Conservation (phyloP, 805 yeast genomes). For the fission yeast (Schizosaccharomyces pombe) region DNA sequence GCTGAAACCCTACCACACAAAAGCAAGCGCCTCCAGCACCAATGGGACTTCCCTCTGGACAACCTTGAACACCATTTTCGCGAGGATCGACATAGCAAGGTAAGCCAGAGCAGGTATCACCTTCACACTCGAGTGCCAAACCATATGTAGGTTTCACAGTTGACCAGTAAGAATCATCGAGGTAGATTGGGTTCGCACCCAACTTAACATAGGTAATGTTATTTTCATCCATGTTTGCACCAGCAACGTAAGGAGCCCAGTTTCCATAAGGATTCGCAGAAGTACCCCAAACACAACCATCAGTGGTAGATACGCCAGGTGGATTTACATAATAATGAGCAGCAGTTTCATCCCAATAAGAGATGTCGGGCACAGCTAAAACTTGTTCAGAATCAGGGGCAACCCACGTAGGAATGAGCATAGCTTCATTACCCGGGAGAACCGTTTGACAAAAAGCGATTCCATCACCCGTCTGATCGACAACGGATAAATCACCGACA, state of each 20-base stretch:
- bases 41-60: conserved; percentile 21
- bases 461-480: conserved; percentile 28
- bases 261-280: conserved; percentile 48
- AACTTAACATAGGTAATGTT: conserved; percentile 54
- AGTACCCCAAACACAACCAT: conserved; percentile 73
- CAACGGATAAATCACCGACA: conserved; percentile 42
- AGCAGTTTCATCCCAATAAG: conserved; percentile 41
- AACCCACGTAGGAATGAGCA: conserved; percentile 66
- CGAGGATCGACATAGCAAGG: conserved; percentile 68
- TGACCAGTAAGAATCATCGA: conserved; percentile 22
- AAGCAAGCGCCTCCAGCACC: conserved; percentile 51
- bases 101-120: conserved; percentile 46
- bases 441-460: conserved; percentile 87
- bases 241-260: conserved; percentile 89
- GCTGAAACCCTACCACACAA: conserved; percentile 61
- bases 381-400: conserved; percentile 24
- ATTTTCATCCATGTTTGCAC: conserved; percentile 52
- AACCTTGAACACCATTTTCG: conserved; percentile 32
- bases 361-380: conserved; percentile 57
- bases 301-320: conserved; percentile 53
- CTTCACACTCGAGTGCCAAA: conserved; percentile 48
- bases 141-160: conserved; percentile 37
- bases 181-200: conserved; percentile 76
- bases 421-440: conserved; percentile 81
- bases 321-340: conserved; percentile 69